Evolutionary conservation across 1,284 basidiomycete genomes (phyloP).

Genomic region (Ustilago sp.): DNA sequence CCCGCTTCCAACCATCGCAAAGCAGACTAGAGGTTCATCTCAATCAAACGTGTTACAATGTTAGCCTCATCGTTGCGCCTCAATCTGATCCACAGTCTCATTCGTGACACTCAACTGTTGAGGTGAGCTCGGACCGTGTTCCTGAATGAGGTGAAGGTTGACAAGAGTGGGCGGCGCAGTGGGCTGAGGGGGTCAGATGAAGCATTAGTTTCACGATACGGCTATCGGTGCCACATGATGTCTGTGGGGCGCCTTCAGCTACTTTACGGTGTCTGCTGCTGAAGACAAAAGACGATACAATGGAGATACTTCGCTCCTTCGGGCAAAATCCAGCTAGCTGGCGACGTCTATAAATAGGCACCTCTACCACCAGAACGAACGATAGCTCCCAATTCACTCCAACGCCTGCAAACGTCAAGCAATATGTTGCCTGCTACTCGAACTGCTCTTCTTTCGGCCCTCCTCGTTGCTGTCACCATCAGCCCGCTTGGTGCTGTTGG

Average conservation of each 20-base stretch:
- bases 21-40: conserved; percentile 14
- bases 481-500: conserved; percentile 9
- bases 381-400: not conserved
- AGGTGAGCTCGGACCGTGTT: conserved; percentile 3
- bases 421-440: conserved; percentile 15
- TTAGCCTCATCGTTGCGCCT: not conserved
- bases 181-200: not conserved
- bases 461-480: conserved; percentile 14
- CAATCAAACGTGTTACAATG: not conserved
- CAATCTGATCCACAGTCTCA: not conserved
- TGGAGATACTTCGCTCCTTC: not conserved
- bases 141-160: not conserved
- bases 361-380: too few species aligned
- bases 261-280: not conserved
- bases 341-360: not conserved
- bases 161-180: not conserved
- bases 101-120: not conserved
- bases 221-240: not conserved
- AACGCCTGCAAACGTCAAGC: not conserved
- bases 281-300: not conserved
- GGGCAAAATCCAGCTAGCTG: too few species aligned
- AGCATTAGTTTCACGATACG: not conserved
- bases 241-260: not conserved
- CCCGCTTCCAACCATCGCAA: conserved; percentile 38
- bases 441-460: conserved; percentile 11